Evolutionary conservation across 352 stramenopile genomes (phyloP), one percentile per base, ranked within the genome.

Genomic region (Pythium sp.): DNA sequence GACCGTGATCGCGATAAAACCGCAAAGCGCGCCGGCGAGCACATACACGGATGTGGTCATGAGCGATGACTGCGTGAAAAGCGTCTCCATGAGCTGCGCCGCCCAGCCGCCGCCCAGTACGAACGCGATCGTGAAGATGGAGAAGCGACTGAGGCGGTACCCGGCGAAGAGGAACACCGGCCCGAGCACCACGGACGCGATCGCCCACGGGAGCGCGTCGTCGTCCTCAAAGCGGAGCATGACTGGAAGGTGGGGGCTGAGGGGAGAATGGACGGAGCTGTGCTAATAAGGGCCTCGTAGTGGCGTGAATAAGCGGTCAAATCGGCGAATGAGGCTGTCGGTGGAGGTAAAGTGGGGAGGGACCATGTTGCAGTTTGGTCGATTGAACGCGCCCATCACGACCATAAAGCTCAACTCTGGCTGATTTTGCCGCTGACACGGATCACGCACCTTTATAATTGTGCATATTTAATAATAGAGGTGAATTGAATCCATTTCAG

Each of bases 321-420:
- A 51, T 51, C 43, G 43, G 43, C 6, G 43, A 51, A 51, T 51
- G 43, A 12, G 18, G 5, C 6, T 51, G 43, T 7, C 38, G 38
- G 18, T 18, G 36, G 43, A 49, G 43, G 18, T 49, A 49, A 49
- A 49, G 11, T 22, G 18, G 43, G 43, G 43, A 51, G 15, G 43
- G 43, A 51, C 43, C 15, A 51, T 51, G 43, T 51, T 51, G 43
- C 43, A 51, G 43, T 51, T 51, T 51, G 43, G 43, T 49, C 43
- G 43, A 49, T 49, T 49, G 43, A 22, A 24, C 43, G 18, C 12
- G 43, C 43, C 43, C 43, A 51, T 51, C 36, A 43, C 12, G 9
- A 6, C 7, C 43, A 51, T 18, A 51, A 51, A n/a, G 18, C 43
- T 24, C 43, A 51, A 51, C 43, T 22, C 43, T 49, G 43, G 4